Base-by-base conservation (phyloP, 305 asterid genomes). In the Coffea humblotiana region DNA sequence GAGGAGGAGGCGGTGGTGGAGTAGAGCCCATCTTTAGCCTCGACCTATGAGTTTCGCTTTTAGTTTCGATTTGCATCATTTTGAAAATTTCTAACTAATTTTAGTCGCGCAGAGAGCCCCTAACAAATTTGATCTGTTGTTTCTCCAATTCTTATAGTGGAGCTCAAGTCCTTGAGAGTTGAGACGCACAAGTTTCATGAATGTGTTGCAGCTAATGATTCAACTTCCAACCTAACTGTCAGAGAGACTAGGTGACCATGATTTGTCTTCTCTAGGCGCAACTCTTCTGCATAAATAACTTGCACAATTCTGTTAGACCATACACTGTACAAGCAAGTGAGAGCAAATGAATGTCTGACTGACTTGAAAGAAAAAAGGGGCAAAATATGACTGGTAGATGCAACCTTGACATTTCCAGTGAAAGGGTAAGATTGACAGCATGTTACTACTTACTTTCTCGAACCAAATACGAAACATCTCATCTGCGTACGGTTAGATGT, bases 191-290 rank as follows among this genome's bases (percentile, higher is more conserved):
- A 37, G 29, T 35, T 70, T 40, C 18, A 68, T 25, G 40, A 61
- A 23, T 8, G 48, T 16, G 25, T 11, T 67, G 72, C 48, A 82
- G 78, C 82, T 56, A 67, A 58, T 63, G 25, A 23, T 61, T 67
- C 74, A 79, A 77, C 48, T 79, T 61, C 77, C 72, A 79, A 82
- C 78, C 82, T 72, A 77, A 60, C 52, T 60, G 77, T 82, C 81
- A 75, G 71, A 64, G 48, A 56, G 25, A 27, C 43, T 66, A 19
- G 35, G 73, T 0, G 37, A 60, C 64, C 60, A 29, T 29, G 51
- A 73, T 71, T 75, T 45, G 48, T 16, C 43, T 52, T 23, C 75
- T 71, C 76, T 19, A 32, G 48, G 51, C 45, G 56, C 71, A 29
- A 37, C 47, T 14, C 48, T 69, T 58, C 67, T 40, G 66, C 49